Conservation (phyloP, 306 rosid species). For the Trifolium dubium region DNA sequence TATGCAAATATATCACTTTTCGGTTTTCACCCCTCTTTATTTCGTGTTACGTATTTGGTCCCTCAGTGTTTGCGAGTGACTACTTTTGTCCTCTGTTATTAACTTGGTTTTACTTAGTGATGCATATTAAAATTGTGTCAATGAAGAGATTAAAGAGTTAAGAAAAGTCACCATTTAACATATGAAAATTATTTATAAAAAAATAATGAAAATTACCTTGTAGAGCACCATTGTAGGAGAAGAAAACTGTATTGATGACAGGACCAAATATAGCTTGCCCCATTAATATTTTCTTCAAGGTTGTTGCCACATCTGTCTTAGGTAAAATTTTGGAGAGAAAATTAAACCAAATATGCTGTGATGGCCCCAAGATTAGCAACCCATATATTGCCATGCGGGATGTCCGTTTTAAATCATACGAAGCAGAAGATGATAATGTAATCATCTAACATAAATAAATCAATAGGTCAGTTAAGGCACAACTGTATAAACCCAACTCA, state of each 20-base stretch:
- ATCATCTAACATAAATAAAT: slow-evolving; percentile 51
- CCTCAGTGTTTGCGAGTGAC: neutral
- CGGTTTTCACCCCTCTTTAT: too few relatives aligned
- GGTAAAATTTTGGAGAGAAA: slow-evolving; percentile 62
- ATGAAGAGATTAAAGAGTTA: too few relatives aligned
- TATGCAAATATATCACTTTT: neutral
- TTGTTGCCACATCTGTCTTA: slow-evolving; percentile 57
- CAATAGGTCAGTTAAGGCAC: slow-evolving; percentile 23
- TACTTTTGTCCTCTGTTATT: neutral
- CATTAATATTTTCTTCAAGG: slow-evolving; percentile 71
- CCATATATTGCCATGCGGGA: slow-evolving; percentile 71
- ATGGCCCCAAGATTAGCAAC: slow-evolving; percentile 71
- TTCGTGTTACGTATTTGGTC: neutral
- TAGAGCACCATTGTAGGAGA: slow-evolving; percentile 63
- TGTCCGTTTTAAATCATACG: slow-evolving; percentile 60
- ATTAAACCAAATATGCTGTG: slow-evolving; percentile 80
- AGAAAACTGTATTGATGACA: slow-evolving; percentile 63
- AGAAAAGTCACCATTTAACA: too few relatives aligned
- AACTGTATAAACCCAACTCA: neutral
- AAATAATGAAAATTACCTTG: slow-evolving; percentile 57
- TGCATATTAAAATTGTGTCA: too few relatives aligned
- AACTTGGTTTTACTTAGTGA: neutral
- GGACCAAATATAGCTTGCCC: slow-evolving; percentile 78
- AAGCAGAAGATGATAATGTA: slow-evolving; percentile 55
- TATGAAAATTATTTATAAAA: too few relatives aligned